Evolutionary conservation across 108 stramenopile genomes (phyloP).

Genomic region (Fistulifera solaris): DNA sequence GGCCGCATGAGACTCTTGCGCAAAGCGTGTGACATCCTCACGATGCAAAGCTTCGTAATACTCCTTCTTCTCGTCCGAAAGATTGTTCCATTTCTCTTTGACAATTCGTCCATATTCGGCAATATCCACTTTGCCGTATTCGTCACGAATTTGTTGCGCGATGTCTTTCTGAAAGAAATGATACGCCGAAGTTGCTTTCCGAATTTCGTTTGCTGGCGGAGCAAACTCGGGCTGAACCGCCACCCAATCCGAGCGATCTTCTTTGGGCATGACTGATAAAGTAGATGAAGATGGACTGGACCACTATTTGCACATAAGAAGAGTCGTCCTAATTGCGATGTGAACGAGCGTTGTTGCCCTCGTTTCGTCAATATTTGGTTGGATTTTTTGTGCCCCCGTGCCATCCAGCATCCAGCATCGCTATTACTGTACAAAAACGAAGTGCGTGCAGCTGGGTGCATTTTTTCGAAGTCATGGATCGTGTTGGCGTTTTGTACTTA

Average conservation of each 20-base stretch:
- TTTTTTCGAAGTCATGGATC: too few relatives aligned
- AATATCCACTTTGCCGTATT: conserved; percentile 50
- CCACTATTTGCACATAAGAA: too few relatives aligned
- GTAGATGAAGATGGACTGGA: too few relatives aligned
- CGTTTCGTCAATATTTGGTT: too few relatives aligned
- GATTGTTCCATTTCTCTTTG: conserved; percentile 49
- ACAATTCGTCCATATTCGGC: conserved; percentile 44
- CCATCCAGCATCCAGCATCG: too few relatives aligned
- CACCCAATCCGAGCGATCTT: conserved; percentile 77
- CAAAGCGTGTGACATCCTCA: conserved; percentile 44
- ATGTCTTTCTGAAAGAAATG: conserved; percentile 59
- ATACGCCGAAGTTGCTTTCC: conserved; percentile 57
- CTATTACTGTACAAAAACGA: too few relatives aligned
- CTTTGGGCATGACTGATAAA: conserved; percentile 19
- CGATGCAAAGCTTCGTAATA: conserved; percentile 50
- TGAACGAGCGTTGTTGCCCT: too few relatives aligned
- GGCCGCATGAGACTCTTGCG: conserved; percentile 59
- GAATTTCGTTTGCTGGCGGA: conserved; percentile 27
- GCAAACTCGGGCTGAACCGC: conserved; percentile 70
- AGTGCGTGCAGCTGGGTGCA: too few relatives aligned
- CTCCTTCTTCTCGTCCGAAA: conserved; percentile 21
- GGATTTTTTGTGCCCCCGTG: too few relatives aligned
- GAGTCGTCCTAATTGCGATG: too few relatives aligned
- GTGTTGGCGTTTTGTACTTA: too few relatives aligned
- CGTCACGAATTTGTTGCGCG: conserved; percentile 37